Evolutionary conservation across 2,329 filamentous ascomycete genomes (phyloP), one percentile per base, ranked within the genome.

Genomic region (Dryadomyces sulphureus): DNA sequence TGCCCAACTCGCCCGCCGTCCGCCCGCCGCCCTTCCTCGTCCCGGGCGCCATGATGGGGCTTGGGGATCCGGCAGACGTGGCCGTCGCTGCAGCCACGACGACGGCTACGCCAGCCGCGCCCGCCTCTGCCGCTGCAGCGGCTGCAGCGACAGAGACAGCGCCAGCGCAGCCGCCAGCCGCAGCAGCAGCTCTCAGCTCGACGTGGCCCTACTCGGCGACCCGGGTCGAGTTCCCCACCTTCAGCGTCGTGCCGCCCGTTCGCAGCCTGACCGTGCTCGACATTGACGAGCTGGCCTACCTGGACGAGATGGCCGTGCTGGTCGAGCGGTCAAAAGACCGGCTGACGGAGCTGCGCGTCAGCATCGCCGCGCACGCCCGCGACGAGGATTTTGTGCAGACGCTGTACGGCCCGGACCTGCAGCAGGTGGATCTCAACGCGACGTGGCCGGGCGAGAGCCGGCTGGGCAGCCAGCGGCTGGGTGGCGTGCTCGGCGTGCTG

Each of bases 291-390:
- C 63, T 86, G n/a, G 73, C 80, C 24, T 92, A 92, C 59, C 63
- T 90, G 34, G 84, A 90, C 56, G 86, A 92, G 62, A 82, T 92
- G 75, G 81, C 81, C 45, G 68, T 85, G 38, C 69, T 92, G 12
- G 77, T 92, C 49, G 80, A 81, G 49, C 75, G 79, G 21, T 90
- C 84, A 12, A 69, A 76, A 48, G 67, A 72, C 50, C 70, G 70
- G 38, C 64, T 92, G 16, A 72, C 74, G 25, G 85, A 90, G 59
- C 67, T 93, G 30, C 72, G 84, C 38, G 72, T 92, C 5, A 84
- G 86, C 6, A 77, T 92, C 46, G 77, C 84, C 5, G 57, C 65
- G 30, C 67, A 64, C 46, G 68, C 65, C 21, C 52, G 56, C 1
- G 54, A 56, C 41, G 57, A 62, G 32, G 65, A 79, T 49, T 83